Conservation (phyloP, 2,329 filamentous ascomycete species). For the Iodosphaeria phyllophila region DNA sequence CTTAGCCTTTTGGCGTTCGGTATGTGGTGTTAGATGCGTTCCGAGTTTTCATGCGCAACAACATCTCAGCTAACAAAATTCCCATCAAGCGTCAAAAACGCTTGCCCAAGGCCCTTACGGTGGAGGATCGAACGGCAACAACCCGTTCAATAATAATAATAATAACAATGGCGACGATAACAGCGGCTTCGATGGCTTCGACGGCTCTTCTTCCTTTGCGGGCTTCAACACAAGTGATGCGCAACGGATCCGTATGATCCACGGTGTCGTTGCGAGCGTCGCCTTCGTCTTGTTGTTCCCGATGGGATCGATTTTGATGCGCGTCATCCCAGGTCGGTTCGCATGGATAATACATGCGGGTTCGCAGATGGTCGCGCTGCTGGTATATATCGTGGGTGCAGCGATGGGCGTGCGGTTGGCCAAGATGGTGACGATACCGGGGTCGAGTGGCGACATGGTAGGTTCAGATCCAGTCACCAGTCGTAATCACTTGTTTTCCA, state of each 20-base stretch:
- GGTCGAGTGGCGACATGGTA: constrained; percentile 13
- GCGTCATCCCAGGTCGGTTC: constrained; percentile 16
- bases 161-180: too few species aligned
- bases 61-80: too few species aligned
- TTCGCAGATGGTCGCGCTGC: constrained; percentile 18
- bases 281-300: constrained; percentile 25
- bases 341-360: constrained; percentile 19
- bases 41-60: too few species aligned
- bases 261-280: constrained; percentile 21
- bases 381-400: constrained; percentile 19
- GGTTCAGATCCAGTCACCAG: constrained; percentile 4
- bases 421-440: constrained; percentile 13
- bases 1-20: too few species aligned
- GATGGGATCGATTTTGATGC: constrained; percentile 22
- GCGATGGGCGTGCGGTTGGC: constrained; percentile 24
- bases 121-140: too few species aligned
- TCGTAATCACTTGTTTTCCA: background rate
- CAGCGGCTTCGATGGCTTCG: too few species aligned
- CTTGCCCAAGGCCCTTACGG: too few species aligned
- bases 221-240: too few species aligned
- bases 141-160: too few species aligned
- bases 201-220: too few species aligned
- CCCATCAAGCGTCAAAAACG: too few species aligned
- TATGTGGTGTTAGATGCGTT: too few species aligned
- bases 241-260: constrained; percentile 17